A percentile compares a stretch with the other conserved stretches of the same genome.
Evolutionary conservation across 257 asterid genomes (phyloP).

Genomic region (Nicotiana knightiana): DNA sequence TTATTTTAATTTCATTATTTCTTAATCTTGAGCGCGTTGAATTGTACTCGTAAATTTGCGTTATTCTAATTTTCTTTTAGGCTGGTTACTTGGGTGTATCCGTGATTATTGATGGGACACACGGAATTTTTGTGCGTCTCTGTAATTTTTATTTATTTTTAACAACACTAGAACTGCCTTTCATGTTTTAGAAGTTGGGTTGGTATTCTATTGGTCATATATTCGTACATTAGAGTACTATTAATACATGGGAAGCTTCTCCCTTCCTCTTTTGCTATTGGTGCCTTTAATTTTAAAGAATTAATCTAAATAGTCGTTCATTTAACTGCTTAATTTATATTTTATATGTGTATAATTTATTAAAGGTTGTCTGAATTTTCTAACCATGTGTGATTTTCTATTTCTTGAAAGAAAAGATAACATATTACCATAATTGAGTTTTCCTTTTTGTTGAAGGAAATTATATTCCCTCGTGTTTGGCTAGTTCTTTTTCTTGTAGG

Average conservation of each 20-base stretch:
- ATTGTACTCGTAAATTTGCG: background rate
- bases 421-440: no score
- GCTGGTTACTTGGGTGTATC: slow-evolving; percentile 14
- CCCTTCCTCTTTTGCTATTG: background rate
- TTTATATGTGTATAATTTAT: no score
- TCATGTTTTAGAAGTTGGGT: background rate
- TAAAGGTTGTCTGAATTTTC: no score
- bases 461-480: no score
- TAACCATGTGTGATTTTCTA: no score
- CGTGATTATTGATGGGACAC: slow-evolving; percentile 45
- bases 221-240: no score
- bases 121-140: slow-evolving; percentile 35
- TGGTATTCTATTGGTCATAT: no score
- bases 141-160: background rate
- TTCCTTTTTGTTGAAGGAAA: no score
- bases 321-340: no score
- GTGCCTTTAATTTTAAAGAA: background rate
- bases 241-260: background rate
- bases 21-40: background rate
- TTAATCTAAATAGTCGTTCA: no score
- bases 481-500: no score
- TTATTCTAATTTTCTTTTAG: background rate
- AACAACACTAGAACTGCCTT: background rate
- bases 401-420: no score
- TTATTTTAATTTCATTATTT: background rate